A percentile compares a stretch with the other conserved stretches of the same genome.
Evolutionary conservation across 2,329 filamentous ascomycete genomes (phyloP).

Genomic region (Neofusicoccum sp.): DNA sequence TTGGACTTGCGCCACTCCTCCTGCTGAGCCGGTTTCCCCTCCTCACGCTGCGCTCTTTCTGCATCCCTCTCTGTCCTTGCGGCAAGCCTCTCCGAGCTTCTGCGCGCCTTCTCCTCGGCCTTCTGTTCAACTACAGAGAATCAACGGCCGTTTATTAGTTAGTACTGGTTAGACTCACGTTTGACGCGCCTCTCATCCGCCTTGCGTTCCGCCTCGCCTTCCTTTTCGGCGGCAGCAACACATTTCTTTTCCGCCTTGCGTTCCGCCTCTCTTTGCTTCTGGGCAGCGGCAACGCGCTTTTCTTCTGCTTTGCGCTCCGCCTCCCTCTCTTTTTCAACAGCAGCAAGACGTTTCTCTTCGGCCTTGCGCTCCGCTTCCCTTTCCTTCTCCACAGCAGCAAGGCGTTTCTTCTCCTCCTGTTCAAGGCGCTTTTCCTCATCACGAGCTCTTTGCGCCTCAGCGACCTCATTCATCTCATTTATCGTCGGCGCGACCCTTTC

Average conservation of each 20-base stretch:
- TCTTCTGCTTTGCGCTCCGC: conserved; percentile 46
- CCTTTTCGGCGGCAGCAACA: no score
- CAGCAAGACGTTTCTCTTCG: conserved; percentile 54
- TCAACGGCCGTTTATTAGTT: conserved; percentile 20
- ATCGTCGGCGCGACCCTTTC: conserved; percentile 77
- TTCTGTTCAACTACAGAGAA: conserved; percentile 54
- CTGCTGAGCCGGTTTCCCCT: conserved; percentile 51
- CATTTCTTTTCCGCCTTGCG: no score
- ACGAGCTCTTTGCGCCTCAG: conserved; percentile 68
- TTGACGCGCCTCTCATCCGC: conserved; percentile 40
- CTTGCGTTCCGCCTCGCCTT: no score
- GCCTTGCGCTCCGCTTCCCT: conserved; percentile 45
- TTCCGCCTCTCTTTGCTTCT: no score
- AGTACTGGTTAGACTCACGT: conserved; percentile 48
- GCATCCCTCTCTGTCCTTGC: conserved; percentile 39
- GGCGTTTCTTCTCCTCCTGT: conserved; percentile 62
- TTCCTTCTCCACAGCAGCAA: conserved; percentile 57
- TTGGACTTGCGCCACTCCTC: conserved; percentile 55
- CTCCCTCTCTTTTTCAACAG: conserved; percentile 53
- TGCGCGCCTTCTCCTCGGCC: conserved; percentile 45
- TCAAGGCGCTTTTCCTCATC: conserved; percentile 63
- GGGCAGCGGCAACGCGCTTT: conserved; percentile 20
- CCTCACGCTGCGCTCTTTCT: conserved; percentile 51
- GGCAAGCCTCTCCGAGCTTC: conserved; percentile 49
- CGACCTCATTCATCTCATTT: conserved; percentile 79